These are phyloP conservation scores for Stemphylium vesicarium DNA, from an alignment of 2,329 filamentous ascomycete species.

Conservation along the genomic window DNA sequence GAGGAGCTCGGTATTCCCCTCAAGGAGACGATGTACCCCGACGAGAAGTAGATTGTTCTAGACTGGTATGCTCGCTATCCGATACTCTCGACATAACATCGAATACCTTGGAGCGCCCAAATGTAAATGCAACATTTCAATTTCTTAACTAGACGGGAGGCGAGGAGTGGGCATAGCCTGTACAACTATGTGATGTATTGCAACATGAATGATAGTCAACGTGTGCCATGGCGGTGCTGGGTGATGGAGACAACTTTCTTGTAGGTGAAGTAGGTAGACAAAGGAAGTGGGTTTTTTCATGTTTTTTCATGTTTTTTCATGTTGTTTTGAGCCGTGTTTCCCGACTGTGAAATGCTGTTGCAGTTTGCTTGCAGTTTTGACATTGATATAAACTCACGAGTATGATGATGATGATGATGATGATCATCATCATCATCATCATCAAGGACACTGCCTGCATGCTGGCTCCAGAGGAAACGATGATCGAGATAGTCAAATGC, in stretches of 20 bases:
- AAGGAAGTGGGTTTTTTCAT: slow-evolving; percentile 24
- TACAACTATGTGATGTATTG: slow-evolving; percentile 38
- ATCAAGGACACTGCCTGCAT: no score
- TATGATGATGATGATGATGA: no score
- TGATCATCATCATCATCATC: no score
- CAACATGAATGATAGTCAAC: slow-evolving; percentile 15
- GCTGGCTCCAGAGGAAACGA: background rate
- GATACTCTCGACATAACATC: slow-evolving; percentile 15
- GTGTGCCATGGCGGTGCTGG: background rate
- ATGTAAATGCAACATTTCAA: slow-evolving; percentile 32
- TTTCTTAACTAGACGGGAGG: slow-evolving; percentile 30
- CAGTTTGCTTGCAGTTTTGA: background rate
- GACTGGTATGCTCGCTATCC: slow-evolving; percentile 16
- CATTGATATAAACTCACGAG: background rate
- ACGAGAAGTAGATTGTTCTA: slow-evolving; percentile 43
- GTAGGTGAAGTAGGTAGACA: slow-evolving; percentile 33
- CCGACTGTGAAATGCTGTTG: no score
- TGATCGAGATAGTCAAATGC: no score
- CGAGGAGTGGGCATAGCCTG: slow-evolving; percentile 26
- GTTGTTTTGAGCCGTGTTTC: slow-evolving; percentile 14
- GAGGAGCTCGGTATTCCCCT: slow-evolving; percentile 91
- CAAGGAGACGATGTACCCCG: slow-evolving; percentile 91
- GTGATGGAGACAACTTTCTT: slow-evolving; percentile 25
- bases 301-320: slow-evolving; percentile 33
- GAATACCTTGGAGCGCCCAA: slow-evolving; percentile 24